phyloP scores from a whole-genome alignment of 495 filamentous ascomycete genomes.

The Xylaria acuta region DNA sequence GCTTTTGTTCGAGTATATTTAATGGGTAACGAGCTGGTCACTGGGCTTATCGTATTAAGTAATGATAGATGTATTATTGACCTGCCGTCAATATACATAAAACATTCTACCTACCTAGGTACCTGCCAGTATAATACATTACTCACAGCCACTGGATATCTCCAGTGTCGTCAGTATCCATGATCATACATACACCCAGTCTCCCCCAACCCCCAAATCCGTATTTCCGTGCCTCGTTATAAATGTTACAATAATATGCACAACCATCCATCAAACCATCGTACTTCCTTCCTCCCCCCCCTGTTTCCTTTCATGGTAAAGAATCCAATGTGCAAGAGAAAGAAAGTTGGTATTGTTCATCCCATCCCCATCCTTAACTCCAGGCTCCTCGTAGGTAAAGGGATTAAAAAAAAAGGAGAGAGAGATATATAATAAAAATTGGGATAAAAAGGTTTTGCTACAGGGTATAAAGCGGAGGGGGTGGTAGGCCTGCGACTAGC shows the following conservation, averaged over 20 bases:
- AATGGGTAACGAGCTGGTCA: no score
- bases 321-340: neutral
- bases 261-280: neutral
- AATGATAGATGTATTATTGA: neutral
- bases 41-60: neutral
- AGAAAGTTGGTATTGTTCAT: no score
- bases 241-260: slow-evolving; percentile 14
- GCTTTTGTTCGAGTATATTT: neutral
- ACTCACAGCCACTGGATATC: neutral
- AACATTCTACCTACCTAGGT: neutral
- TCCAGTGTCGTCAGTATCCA: neutral
- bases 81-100: slow-evolving; percentile 4
- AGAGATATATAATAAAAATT: slow-evolving; percentile 6
- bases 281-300: neutral
- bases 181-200: neutral
- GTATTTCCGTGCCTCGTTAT: neutral
- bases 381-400: neutral
- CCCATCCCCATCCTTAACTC: slow-evolving; percentile 7
- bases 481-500: neutral
- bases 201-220: neutral
- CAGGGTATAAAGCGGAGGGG: slow-evolving; percentile 23
- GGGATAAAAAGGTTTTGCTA: slow-evolving; percentile 15
- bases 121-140: neutral
- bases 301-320: neutral
- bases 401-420: slow-evolving; percentile 12